Base-by-base conservation (phyloP, 208 protist species). In the Tritrichomonas musculus region DNA sequence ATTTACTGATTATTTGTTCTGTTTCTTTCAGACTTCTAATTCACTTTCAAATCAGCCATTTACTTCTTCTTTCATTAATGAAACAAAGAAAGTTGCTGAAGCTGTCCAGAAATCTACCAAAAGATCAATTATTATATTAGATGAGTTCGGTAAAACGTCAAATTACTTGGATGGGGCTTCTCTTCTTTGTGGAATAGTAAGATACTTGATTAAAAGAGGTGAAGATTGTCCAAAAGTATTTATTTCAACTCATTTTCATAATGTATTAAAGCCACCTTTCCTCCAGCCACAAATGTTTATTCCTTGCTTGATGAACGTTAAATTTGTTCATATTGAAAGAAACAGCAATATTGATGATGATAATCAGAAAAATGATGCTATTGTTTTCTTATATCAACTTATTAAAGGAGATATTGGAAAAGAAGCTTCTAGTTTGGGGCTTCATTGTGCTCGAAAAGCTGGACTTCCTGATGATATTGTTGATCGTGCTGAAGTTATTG, bases 81-180 rank as follows among this genome's bases (percentile, higher is more conserved):
- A 88, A 33, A 8, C 44, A 3, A 53, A n/a, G 0, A 50, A 33
- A 36, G 1, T 88, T 0, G 17, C 17, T 33, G 27, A 47, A 53
- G 20, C 27, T 20, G 27, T 88, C 0, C 33, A n/a, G n/a, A 88
- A 57, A 39, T 88, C 47, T 44, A 88, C 41, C 0, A 60, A 22
- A 39, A 60, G 11, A 5, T 53, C 77, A 33, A 8, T 88, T 22
- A 22, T 88, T 25, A 39, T 88, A 14, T 8, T 88, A 39, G 77
- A 88, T 88, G 77, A 88, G 57, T 88, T 88, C 47, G 41, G 77
- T 53, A 88, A 88, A 57, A 57, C 47, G 39, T 55, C 41, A 22
- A 55, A 22, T 57, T 39, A n/a, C 5, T 25, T 44, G 33, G 77
- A 88, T 57, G 77, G 77, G 3, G 41, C 77, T 27, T 49, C 77